These are phyloP conservation scores for Colletotrichum lini DNA, from an alignment of 2,329 filamentous ascomycete genomes.

Conservation along the genomic window DNA sequence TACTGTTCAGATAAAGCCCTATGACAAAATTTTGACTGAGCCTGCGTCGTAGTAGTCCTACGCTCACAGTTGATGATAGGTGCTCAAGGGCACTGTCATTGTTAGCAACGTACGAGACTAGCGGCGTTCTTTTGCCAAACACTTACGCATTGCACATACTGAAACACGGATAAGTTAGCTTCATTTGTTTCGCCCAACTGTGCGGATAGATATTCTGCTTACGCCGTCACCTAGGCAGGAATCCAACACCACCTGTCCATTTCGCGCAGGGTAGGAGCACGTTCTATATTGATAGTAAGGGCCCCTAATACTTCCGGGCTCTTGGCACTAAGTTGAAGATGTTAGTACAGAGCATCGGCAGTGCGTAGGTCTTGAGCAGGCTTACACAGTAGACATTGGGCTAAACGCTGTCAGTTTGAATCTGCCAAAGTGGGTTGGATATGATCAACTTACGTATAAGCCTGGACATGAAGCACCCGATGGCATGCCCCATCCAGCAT, in stretches of 20 bases:
- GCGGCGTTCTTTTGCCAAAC: neutral
- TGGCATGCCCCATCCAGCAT: neutral
- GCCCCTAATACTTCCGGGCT: neutral
- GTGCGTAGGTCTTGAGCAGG: too few relatives aligned
- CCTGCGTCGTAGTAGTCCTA: too few relatives aligned
- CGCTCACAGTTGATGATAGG: too few relatives aligned
- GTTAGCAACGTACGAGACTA: neutral
- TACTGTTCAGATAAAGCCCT: too few relatives aligned
- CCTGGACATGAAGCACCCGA: neutral
- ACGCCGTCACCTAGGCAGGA: neutral
- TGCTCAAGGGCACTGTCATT: neutral
- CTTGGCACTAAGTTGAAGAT: neutral
- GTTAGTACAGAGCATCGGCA: neutral
- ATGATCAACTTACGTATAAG: neutral
- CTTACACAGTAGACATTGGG: constrained; percentile 6
- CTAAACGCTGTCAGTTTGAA: neutral
- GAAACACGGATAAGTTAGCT: neutral
- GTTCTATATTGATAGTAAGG: neutral
- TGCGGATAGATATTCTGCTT: neutral
- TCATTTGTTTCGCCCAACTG: neutral
- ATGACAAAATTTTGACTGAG: too few relatives aligned
- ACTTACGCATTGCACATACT: neutral
- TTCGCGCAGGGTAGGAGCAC: neutral
- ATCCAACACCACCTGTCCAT: neutral
- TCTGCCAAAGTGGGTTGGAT: neutral